Percentiles rank a stretch among this genome's conserved stretches.
These are phyloP conservation scores for Entomortierella lignicola DNA, from an alignment of 192 early-diverging fungal genomes.

Conservation along the genomic window DNA sequence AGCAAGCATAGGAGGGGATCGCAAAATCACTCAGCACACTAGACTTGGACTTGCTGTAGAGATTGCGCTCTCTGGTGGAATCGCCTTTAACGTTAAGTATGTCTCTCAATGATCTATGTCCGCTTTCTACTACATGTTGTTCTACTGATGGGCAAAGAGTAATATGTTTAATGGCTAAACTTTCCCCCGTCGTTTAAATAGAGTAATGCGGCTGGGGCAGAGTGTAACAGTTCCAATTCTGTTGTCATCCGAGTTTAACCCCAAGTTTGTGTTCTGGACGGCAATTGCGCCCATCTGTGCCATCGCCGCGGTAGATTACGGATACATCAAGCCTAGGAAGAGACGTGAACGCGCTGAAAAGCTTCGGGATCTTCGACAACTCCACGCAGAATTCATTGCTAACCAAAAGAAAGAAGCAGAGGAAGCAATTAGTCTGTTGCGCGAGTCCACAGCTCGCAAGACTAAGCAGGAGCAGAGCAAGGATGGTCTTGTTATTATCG, in stretches of 20 bases:
- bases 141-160: too few species aligned
- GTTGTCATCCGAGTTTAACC: constrained; percentile 65
- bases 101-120: background rate
- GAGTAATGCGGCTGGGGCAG: constrained; percentile 75
- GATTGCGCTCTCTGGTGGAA: constrained; percentile 66
- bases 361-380: constrained; percentile 61
- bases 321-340: constrained; percentile 70
- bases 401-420: constrained; percentile 80
- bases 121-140: too few species aligned
- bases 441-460: constrained; percentile 75
- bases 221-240: constrained; percentile 74
- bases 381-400: constrained; percentile 71
- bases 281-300: constrained; percentile 64
- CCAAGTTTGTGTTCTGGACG: constrained; percentile 64
- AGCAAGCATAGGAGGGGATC: constrained; percentile 65
- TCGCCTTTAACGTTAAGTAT: constrained; percentile 67
- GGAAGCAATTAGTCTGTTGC: constrained; percentile 79
- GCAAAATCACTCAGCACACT: constrained; percentile 64
- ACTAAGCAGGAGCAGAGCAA: constrained; percentile 73
- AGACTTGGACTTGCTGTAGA: constrained; percentile 68
- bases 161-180: too few species aligned
- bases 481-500: constrained; percentile 83
- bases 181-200: background rate
- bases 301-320: constrained; percentile 65
- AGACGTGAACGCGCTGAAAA: constrained; percentile 61